phyloP scores from a whole-genome alignment of 2,329 filamentous ascomycete genomes.

The Exutisphaerella laricina region DNA sequence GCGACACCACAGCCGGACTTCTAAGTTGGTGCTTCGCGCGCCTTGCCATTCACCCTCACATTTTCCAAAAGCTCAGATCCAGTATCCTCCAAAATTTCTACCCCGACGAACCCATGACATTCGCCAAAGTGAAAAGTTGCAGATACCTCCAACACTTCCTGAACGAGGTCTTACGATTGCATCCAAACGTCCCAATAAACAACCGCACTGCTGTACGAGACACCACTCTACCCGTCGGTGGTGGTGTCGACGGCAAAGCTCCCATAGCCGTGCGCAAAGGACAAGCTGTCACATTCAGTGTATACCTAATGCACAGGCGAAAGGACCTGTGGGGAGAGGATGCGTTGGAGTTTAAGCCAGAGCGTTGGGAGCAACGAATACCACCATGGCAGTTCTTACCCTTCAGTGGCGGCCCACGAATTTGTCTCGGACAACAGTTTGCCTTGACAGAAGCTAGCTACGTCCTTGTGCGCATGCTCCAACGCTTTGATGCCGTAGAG shows the following conservation, averaged over 20 bases:
- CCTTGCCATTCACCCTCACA: constrained; percentile 28
- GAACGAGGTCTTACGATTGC: constrained; percentile 54
- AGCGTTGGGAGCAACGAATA: constrained; percentile 38
- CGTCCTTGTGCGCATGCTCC: constrained; percentile 64
- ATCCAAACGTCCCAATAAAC: constrained; percentile 53
- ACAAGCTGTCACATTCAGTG: constrained; percentile 39
- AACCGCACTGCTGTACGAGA: constrained; percentile 45
- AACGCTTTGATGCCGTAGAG: constrained; percentile 54
- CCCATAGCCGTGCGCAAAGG: constrained; percentile 49
- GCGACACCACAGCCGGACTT: constrained; percentile 53
- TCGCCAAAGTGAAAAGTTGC: constrained; percentile 25
- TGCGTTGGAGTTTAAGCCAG: constrained; percentile 45
- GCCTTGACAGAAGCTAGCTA: constrained; percentile 72
- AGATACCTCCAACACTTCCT: constrained; percentile 52
- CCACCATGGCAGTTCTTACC: constrained; percentile 34
- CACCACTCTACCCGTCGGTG: constrained; percentile 47
- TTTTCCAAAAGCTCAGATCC: constrained; percentile 28
- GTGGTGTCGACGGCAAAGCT: constrained; percentile 44
- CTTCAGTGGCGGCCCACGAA: constrained; percentile 33
- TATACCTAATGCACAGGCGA: constrained; percentile 48
- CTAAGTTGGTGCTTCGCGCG: constrained; percentile 42
- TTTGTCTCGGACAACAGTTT: constrained; percentile 56
- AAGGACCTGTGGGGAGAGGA: constrained; percentile 46
- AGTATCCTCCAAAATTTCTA: constrained; percentile 23
- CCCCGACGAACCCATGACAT: constrained; percentile 34